Conservation (phyloP, 208 protist genomes). For the Trichomonas gallinae region DNA sequence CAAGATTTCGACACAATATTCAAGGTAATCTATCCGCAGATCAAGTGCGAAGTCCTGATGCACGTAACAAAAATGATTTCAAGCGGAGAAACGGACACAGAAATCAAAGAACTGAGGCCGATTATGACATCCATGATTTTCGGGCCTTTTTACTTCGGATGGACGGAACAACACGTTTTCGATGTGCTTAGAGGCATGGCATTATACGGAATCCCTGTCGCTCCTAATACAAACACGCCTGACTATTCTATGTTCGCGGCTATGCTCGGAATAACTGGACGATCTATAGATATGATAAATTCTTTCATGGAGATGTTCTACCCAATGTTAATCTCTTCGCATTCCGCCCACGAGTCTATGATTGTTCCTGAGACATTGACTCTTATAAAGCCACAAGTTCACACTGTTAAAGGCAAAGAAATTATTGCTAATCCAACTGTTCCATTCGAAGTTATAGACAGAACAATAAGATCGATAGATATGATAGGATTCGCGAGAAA, state of each 20-base stretch:
- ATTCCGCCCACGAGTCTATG: neutral
- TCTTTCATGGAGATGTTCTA: neutral
- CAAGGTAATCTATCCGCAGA: neutral
- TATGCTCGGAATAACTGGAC: neutral
- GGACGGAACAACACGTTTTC: neutral
- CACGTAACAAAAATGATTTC: neutral
- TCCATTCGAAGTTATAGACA: neutral
- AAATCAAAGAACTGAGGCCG: neutral
- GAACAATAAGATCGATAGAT: neutral
- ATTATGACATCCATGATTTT: neutral
- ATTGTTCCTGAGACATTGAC: neutral
- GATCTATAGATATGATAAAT: neutral
- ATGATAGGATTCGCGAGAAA: neutral
- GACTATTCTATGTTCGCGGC: neutral
- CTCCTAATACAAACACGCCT: neutral
- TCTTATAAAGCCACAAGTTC: neutral
- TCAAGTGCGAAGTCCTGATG: neutral
- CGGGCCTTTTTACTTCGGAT: neutral
- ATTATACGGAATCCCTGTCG: neutral
- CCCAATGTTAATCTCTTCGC: neutral
- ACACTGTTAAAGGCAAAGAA: neutral
- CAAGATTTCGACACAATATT: neutral
- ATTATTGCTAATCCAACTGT: neutral
- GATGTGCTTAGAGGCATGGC: neutral
- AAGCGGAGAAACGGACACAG: neutral